Conservation (phyloP, 352 stramenopile genomes). For the Globisporangium radiosum region DNA sequence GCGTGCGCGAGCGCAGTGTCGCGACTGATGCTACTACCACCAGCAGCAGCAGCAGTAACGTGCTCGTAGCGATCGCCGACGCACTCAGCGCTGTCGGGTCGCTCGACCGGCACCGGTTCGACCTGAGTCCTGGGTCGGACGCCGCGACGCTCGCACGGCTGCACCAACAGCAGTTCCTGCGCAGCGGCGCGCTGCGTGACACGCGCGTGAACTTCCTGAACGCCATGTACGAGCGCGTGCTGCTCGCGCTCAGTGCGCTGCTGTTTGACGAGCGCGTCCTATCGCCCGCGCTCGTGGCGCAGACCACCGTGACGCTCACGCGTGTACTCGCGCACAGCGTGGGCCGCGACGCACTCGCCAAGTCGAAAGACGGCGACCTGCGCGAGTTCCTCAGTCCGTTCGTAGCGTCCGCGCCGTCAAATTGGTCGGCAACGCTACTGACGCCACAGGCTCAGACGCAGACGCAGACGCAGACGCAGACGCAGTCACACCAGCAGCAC, state of each 20-base stretch:
- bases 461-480: neutral
- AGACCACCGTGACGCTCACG: slow-evolving; percentile 43
- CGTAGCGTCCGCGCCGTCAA: slow-evolving; percentile 34
- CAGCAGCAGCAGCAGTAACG: neutral
- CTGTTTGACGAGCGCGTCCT: slow-evolving; percentile 44
- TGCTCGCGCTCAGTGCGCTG: slow-evolving; percentile 55
- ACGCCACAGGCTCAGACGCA: neutral
- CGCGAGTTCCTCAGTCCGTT: slow-evolving; percentile 57
- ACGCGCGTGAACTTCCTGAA: slow-evolving; percentile 36
- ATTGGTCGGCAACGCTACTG: slow-evolving; percentile 36
- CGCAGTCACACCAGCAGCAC: slow-evolving; percentile 11
- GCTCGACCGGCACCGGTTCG: slow-evolving; percentile 47
- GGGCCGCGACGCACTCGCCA: slow-evolving; percentile 23
- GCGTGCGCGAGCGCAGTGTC: slow-evolving; percentile 11
- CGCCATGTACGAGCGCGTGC: slow-evolving; percentile 54
- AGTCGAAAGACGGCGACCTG: slow-evolving; percentile 56
- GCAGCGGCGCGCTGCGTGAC: slow-evolving; percentile 38
- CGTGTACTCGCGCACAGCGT: slow-evolving; percentile 35
- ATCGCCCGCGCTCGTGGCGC: slow-evolving; percentile 29
- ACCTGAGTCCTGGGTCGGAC: slow-evolving; percentile 52
- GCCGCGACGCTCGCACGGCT: slow-evolving; percentile 39
- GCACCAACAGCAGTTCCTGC: slow-evolving; percentile 50
- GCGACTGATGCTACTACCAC: neutral
- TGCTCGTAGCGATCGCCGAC: slow-evolving; percentile 36
- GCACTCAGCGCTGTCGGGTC: slow-evolving; percentile 60